Base-by-base conservation (phyloP, 148 eudicot genomes). In the Rhododendron vialii region DNA sequence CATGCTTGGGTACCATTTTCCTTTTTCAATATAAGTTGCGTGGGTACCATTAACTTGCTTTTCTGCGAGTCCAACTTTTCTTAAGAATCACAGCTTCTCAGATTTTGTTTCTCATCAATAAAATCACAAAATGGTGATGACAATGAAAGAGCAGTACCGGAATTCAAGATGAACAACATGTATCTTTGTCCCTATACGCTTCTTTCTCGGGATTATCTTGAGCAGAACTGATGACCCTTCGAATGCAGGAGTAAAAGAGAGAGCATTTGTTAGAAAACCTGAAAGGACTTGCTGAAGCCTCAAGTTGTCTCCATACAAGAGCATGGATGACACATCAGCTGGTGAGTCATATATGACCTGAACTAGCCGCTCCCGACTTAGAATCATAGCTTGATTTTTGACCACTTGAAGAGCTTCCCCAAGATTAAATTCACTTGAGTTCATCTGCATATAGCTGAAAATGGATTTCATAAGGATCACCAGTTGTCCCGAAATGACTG, bases 271-370 rank as follows among this genome's bases (percentile, higher is more conserved):
- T 84, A 96, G 86, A 85, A 94, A 95, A 74, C 94, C 96, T 71
- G 98, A 90, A 87, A 96, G 96, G 82, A 94, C 92, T 95, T 96
- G 99, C 86, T 95, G 99, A 88, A 96, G 95, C 93, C 97, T 92
- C 89, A 92, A 86, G 84, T 87, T 90, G 88, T 96, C 99, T 41
- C 98, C 99, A 88, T 84, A 88, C 82, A 96, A 80, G 83, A 74
- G 86, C 91, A 94, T 88, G 3, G 92, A 89, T 82, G 93, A 86
- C 78, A 94, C 90, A 55, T 91, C 96, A 47, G 90, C 61, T 55
- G 99, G 93, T 71, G 88, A 88, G 82, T 96, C 95, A 80, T 53
- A 85, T 63, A 87, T 85, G 84, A 96, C 82, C 69, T 88, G 93
- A 86, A 96, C 96, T 86, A 87, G 89, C 59, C 90, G 88, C 84